Conservation (phyloP, 176 grass and related monocot genomes). For the Panicum miliaceum region DNA sequence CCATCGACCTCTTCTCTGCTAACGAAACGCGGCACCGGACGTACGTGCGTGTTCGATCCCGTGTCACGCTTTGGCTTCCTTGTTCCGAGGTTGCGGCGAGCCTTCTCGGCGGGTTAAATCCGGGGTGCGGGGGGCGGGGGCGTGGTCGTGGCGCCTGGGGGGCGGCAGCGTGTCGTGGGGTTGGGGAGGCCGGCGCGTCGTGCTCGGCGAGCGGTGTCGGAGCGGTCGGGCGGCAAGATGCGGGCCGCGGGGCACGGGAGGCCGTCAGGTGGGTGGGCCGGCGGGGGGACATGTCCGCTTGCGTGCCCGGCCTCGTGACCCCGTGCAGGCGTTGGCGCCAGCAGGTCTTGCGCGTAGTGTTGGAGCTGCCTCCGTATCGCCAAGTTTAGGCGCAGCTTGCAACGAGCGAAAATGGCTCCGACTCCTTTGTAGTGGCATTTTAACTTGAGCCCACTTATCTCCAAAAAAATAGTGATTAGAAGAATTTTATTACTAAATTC, state of each 20-base stretch:
- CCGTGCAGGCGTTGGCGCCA: constrained; percentile 1
- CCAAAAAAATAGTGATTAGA: too few relatives aligned
- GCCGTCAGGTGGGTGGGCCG: constrained; percentile 21
- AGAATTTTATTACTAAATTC: too few relatives aligned
- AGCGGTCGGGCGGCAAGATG: constrained; percentile 35
- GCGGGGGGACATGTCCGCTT: constrained; percentile 13
- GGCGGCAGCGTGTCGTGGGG: constrained; percentile 24
- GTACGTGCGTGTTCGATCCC: background rate
- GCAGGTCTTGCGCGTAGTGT: background rate
- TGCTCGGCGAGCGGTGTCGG: constrained; percentile 34
- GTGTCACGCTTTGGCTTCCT: background rate
- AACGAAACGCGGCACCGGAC: background rate
- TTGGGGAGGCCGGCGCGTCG: constrained; percentile 35
- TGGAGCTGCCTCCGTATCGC: background rate
- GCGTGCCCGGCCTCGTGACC: background rate
- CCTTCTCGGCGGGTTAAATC: background rate
- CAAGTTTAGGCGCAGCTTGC: background rate
- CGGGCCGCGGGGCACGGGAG: constrained; percentile 23
- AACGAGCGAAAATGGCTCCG: background rate
- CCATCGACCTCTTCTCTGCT: background rate
- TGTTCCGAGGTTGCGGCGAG: constrained; percentile 11
- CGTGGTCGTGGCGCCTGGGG: background rate
- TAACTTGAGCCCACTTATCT: too few relatives aligned
- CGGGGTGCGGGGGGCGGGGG: background rate
- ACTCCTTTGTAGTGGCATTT: background rate